Base-by-base conservation (phyloP, 371 early-diverging fungal genomes). In the Parasitella parasitica region DNA sequence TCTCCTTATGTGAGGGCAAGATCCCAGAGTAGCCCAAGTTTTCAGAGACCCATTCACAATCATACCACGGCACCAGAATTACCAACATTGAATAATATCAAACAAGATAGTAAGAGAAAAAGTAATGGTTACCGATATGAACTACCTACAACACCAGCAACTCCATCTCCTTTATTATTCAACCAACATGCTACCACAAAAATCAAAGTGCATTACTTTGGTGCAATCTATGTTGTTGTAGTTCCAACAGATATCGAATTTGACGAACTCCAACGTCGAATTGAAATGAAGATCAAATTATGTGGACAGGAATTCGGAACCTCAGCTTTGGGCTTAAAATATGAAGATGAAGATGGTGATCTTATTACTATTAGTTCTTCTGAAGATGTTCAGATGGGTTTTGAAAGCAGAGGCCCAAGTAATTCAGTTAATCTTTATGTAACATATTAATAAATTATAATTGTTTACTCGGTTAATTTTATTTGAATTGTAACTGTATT, bases 341-440 rank as follows among this genome's bases (percentile, higher is more conserved):
- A 96, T 69, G 86, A 87, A 70, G 97, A 97, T 69, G 96, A 96
- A 71, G 96, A 96, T 63, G 93, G 94, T 28, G 96, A 97, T 71
- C 79, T 88, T 54, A 86, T 95, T 39, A 88, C 86, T 41, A 88
- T 97, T 54, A 86, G 87, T 55, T 88, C 87, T 16, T 90, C 91
- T 61, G 95, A 94, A 53, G 98, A 97, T 67, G 89, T 97, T 8
- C 87, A 84, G 50, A 76, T 95, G 87, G 95, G 96, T 0, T 91
- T 96, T 79, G 95, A 94, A 71, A 81, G 76, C 32, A 85, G 88
- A 30, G 74, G 76, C 4, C 55, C 43, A 15, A 70, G 61, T 18
- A 77, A 77, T 57, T 59, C 77, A 27, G 74, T 81, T 11, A 73
- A 76, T 52, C 61, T 81, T 6, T 75, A 66, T 63, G 73, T 78